Conservation (phyloP, 2,329 filamentous ascomycete genomes). For the Curvularia sp. region DNA sequence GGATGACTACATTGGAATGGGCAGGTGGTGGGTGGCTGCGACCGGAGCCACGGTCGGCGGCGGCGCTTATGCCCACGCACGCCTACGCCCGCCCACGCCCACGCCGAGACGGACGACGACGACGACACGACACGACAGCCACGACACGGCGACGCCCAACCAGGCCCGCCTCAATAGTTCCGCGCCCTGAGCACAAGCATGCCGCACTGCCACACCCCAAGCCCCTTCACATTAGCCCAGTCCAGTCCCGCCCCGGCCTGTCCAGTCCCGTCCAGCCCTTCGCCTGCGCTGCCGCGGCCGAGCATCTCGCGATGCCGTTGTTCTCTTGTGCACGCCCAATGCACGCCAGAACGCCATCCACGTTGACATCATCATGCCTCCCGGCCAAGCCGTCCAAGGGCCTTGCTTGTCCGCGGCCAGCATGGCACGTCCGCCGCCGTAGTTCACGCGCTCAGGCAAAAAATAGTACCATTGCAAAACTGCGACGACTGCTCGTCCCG, state of each 20-base stretch:
- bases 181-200: constrained; percentile 2
- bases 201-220: not conserved
- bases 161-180: constrained; percentile 4
- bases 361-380: constrained; percentile 24
- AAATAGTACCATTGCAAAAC: not conserved
- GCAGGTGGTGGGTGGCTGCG: constrained; percentile 23
- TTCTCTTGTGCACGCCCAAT: not conserved
- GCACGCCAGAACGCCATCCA: not conserved
- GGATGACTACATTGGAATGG: constrained; percentile 21
- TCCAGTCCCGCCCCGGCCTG: not conserved
- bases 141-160: constrained; percentile 9
- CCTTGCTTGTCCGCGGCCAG: not conserved
- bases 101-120: constrained; percentile 6
- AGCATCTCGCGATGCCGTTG: too few relatives aligned
- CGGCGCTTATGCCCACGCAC: constrained; percentile 19
- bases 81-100: constrained; percentile 12
- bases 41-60: constrained; percentile 18
- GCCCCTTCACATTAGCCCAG: not conserved
- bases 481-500: not conserved
- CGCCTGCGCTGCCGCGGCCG: too few relatives aligned
- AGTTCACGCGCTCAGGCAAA: not conserved
- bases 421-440: not conserved
- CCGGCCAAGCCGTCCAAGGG: not conserved
- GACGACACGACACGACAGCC: too few relatives aligned
- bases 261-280: not conserved